Percentiles rank a stretch among this genome's conserved stretches.
phyloP scores from a whole-genome alignment of 768 basidiomycete genomes.

The Candolleomyces aberdarensis region DNA sequence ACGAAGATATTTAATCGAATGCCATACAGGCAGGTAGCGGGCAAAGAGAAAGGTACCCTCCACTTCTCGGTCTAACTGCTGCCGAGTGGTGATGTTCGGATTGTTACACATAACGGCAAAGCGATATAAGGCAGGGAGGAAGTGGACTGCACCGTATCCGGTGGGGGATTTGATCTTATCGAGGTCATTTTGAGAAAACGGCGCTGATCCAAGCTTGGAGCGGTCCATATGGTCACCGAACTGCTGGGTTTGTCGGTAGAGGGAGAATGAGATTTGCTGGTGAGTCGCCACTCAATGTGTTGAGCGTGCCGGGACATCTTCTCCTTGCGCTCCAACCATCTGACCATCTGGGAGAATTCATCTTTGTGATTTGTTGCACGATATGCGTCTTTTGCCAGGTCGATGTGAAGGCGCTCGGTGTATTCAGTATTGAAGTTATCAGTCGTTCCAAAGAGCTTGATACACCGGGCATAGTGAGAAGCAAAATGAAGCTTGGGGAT shows the following conservation, averaged over 20 bases:
- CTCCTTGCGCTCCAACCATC: conserved; percentile 26
- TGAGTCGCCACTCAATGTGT: conserved; percentile 24
- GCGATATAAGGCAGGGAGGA: conserved; percentile 21
- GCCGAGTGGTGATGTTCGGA: conserved; percentile 12
- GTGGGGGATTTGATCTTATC: conserved; percentile 22
- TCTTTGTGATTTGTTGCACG: conserved; percentile 22
- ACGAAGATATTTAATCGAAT: conserved; percentile 31
- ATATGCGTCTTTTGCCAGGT: conserved; percentile 31
- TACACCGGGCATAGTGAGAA: conserved; percentile 22
- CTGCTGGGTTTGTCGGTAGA: neutral
- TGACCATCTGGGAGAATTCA: conserved; percentile 35
- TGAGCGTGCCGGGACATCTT: conserved; percentile 10
- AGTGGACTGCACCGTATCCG: conserved; percentile 15
- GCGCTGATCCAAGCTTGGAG: neutral
- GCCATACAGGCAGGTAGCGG: conserved; percentile 25
- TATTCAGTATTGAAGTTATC: conserved; percentile 34
- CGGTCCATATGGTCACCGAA: neutral
- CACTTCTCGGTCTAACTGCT: conserved; percentile 14
- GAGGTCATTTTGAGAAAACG: neutral
- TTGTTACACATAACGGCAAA: conserved; percentile 21
- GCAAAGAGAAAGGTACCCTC: conserved; percentile 19
- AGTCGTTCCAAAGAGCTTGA: conserved; percentile 23
- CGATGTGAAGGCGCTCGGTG: conserved; percentile 37
- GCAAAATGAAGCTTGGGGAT: conserved; percentile 34
- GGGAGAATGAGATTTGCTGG: neutral